phyloP scores from a whole-genome alignment of 306 rosid species.

The Betula pendula region DNA sequence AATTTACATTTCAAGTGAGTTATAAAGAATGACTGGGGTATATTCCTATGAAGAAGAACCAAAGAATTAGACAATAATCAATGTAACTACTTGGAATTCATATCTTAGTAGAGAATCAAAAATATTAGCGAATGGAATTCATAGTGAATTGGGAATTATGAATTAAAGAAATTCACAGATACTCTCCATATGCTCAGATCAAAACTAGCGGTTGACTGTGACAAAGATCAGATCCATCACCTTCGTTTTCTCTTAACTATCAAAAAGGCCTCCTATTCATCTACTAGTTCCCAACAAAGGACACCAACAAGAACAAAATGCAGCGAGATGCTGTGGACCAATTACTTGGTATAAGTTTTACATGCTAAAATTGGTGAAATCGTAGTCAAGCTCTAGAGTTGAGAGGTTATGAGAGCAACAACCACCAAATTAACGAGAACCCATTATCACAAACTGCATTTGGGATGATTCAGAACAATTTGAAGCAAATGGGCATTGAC shows the following conservation, averaged over 20 bases:
- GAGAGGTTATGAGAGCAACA: constrained; percentile 30
- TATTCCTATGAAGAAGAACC: constrained; percentile 28
- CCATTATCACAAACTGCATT: constrained; percentile 57
- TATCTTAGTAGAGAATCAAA: constrained; percentile 32
- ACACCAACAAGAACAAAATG: constrained; percentile 20
- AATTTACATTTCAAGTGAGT: constrained; percentile 58
- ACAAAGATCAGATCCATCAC: constrained; percentile 48
- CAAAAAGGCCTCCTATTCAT: constrained; percentile 36
- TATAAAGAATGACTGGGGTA: constrained; percentile 32
- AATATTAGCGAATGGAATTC: constrained; percentile 29
- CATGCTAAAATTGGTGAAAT: constrained; percentile 33
- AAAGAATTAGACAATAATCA: constrained; percentile 40
- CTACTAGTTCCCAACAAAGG: constrained; percentile 23
- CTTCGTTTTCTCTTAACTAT: constrained; percentile 18
- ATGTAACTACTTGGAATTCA: constrained; percentile 36
- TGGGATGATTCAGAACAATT: constrained; percentile 30
- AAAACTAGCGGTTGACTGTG: constrained; percentile 44
- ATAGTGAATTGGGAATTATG: constrained; percentile 14
- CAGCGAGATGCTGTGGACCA: constrained; percentile 32
- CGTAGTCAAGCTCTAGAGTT: constrained; percentile 30
- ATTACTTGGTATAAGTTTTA: constrained; percentile 39
- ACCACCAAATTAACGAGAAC: constrained; percentile 53
- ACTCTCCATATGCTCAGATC: constrained; percentile 40
- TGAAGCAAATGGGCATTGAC: constrained; percentile 43
- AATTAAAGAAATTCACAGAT: constrained; percentile 32